Percentiles rank a stretch among this genome's conserved stretches.
These are phyloP conservation scores for Rubus idaeus DNA, from an alignment of 306 rosid genomes.

Conservation along the genomic window DNA sequence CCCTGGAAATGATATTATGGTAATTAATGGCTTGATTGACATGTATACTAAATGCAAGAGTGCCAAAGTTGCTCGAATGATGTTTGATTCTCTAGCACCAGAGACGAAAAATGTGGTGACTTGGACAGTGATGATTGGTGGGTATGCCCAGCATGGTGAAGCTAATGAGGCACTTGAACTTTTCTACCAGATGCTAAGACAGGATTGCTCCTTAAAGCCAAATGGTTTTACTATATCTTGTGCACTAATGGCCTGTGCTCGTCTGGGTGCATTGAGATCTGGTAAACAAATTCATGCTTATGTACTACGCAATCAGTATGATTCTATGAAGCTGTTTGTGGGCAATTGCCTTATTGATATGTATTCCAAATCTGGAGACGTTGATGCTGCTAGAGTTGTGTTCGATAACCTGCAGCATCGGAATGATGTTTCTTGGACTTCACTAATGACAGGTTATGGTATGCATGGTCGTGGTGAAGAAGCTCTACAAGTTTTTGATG, in stretches of 20 bases:
- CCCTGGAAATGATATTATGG: conserved; percentile 53
- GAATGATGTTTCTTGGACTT: conserved; percentile 84
- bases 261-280: conserved; percentile 59
- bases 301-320: conserved; percentile 51
- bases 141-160: conserved; percentile 88
- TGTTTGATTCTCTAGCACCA: conserved; percentile 57
- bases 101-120: conserved; percentile 68
- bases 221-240: conserved; percentile 84
- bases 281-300: conserved; percentile 72
- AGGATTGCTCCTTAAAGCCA: conserved; percentile 45
- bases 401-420: conserved; percentile 54
- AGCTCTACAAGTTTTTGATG: conserved; percentile 57
- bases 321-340: conserved; percentile 50
- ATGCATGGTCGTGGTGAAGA: conserved; percentile 88
- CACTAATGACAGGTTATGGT: conserved; percentile 75
- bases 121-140: conserved; percentile 91
- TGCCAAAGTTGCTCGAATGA: conserved; percentile 39
- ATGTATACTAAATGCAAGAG: conserved; percentile 82
- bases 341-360: conserved; percentile 80
- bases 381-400: conserved; percentile 63
- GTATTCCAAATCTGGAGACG: conserved; percentile 86
- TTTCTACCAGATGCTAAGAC: conserved; percentile 63
- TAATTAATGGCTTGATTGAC: conserved; percentile 78
- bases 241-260: conserved; percentile 87
- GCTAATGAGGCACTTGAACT: conserved; percentile 71